Evolutionary conservation across 805 yeast genomes (phyloP), one percentile per base, ranked within the genome.

Genomic region (Kluyveromyces siamensis): DNA sequence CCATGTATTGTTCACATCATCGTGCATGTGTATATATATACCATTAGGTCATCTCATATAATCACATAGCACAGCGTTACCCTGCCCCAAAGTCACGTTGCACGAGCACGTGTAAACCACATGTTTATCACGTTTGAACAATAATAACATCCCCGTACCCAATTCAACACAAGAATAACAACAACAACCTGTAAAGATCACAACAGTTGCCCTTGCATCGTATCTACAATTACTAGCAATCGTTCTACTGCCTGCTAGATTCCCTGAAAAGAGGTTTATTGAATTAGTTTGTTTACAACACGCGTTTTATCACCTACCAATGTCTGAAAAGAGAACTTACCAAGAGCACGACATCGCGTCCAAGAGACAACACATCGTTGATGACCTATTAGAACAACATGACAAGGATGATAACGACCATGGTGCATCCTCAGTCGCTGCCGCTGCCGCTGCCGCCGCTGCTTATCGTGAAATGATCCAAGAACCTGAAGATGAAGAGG

Each of bases 381-480:
- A 43, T 27, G 36, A 37, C 10, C 39, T 43, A 27, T 33, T 43
- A 38, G 38, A 46, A 13, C 50, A 19, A 9, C 16, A 18, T 4
- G 41, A 30, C 17, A 49, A 36, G 11, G 35, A 45, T 25, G 50
- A 48, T 19, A 48, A 44, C 25, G 48, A 50, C 33, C 51, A 53
- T 27, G 50, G 47, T 13, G 44, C 40, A 14, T 48, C 48, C 37
- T 52, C 53, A 30, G 57, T 58, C 1, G 62, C 62, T 2, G 61
- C 57, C 8, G 62, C 56, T 1, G 62, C 60, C 14, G 62, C 59
- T 18, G 61, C 58, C n/a, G 58, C 60, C 16, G 61, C 62, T 14
- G 52, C 48, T 6, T 59, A 60, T 47, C 56, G 56, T 38, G 62
- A 57, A 18, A 46, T 60, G 51, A 52, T 60, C 17, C 55, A 54